A percentile compares a stretch with the other conserved stretches of the same genome.
Conservation (phyloP, 139 green algal species). For the Monoraphidium neglectum region DNA sequence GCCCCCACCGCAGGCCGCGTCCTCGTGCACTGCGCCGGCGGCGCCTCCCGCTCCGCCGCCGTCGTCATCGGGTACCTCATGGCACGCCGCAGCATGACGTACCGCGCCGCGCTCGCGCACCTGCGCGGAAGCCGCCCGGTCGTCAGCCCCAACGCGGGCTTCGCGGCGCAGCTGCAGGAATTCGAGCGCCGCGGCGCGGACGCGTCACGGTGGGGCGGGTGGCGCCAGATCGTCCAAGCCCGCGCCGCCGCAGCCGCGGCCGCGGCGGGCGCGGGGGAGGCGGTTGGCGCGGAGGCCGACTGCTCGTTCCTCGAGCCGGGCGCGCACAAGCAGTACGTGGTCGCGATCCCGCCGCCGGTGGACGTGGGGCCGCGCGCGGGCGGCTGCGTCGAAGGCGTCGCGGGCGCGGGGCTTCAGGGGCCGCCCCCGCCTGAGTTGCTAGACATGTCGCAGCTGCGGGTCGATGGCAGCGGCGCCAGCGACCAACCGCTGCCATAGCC, state of each 20-base stretch:
- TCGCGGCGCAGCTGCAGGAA: constrained; percentile 41
- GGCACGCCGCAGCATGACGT: constrained; percentile 60
- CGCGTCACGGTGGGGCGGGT: constrained; percentile 16
- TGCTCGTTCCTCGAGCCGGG: too few species aligned
- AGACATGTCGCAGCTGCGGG: too few species aligned
- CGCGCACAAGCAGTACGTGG: too few species aligned
- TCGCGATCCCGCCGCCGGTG: too few species aligned
- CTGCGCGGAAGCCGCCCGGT: constrained; percentile 40
- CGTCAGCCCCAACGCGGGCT: constrained; percentile 47
- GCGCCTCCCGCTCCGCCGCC: constrained; percentile 82
- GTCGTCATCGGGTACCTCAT: constrained; percentile 93
- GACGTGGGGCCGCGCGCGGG: too few species aligned
- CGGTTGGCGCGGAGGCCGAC: too few species aligned
- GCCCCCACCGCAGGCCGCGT: constrained; percentile 33
- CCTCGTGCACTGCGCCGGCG: constrained; percentile 80
- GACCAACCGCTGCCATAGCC: too few species aligned
- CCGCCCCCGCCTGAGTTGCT: too few species aligned
- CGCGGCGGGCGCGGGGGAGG: neutral
- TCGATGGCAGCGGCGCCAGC: too few species aligned
- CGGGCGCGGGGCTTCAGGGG: too few species aligned
- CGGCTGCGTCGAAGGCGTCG: too few species aligned
- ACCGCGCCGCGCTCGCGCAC: constrained; percentile 54
- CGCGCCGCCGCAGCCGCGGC: neutral
- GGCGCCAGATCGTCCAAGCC: neutral
- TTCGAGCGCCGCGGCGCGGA: constrained; percentile 34